Conservation (phyloP, 2,329 filamentous ascomycete species). For the Didymella lethalis region DNA sequence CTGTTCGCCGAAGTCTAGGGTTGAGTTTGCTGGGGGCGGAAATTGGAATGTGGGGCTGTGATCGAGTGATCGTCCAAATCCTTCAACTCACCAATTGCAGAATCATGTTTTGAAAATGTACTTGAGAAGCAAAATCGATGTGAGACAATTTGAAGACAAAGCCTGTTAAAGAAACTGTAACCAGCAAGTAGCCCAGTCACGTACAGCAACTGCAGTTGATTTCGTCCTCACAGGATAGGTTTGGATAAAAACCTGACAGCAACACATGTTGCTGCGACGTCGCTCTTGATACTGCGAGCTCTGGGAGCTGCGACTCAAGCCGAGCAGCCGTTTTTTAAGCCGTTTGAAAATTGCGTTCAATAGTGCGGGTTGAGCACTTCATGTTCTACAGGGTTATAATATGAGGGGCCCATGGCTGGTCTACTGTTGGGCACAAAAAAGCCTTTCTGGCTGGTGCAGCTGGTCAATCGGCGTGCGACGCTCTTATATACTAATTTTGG, state of each 20-base stretch:
- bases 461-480: neutral
- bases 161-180: neutral
- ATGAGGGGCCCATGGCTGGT: neutral
- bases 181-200: neutral
- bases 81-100: neutral
- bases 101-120: neutral
- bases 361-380: neutral
- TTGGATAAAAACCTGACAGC: neutral
- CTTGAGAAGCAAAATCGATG: neutral
- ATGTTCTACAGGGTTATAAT: neutral
- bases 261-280: neutral
- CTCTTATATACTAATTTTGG: slow-evolving; percentile 13
- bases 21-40: slow-evolving; percentile 6
- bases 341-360: slow-evolving; percentile 6
- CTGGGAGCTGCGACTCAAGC: neutral
- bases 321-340: neutral
- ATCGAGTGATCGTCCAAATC: slow-evolving; percentile 8
- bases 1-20: neutral
- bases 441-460: neutral
- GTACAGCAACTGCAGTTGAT: neutral
- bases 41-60: slow-evolving; percentile 12
- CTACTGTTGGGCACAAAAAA: neutral
- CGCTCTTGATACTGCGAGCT: neutral
- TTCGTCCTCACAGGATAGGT: neutral
- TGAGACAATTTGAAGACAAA: neutral